These are phyloP conservation scores for Alternaria infectoria DNA, from an alignment of 2,329 filamentous ascomycete species.

Conservation along the genomic window DNA sequence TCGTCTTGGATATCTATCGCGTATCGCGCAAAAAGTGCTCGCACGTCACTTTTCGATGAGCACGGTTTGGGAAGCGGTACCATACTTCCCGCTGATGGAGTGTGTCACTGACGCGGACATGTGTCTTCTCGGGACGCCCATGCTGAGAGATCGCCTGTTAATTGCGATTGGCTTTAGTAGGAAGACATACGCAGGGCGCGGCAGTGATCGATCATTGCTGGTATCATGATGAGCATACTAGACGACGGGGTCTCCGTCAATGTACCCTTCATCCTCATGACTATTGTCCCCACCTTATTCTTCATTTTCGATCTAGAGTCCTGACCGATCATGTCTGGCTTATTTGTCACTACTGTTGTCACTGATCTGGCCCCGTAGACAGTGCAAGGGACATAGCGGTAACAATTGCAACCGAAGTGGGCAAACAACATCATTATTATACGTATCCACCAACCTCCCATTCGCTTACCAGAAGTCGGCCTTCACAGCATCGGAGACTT, in stretches of 20 bases:
- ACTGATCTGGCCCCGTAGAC: not conserved
- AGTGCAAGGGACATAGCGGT: not conserved
- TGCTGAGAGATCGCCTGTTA: conserved; percentile 13
- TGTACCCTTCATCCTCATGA: not conserved
- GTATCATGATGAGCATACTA: not conserved
- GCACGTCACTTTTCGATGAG: conserved; percentile 36
- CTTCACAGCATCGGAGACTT: not conserved
- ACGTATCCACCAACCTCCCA: not conserved
- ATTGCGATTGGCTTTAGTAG: conserved; percentile 17
- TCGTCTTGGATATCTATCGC: conserved; percentile 36
- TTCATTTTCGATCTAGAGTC: not conserved
- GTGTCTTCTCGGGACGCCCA: conserved; percentile 23
- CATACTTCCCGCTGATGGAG: not conserved
- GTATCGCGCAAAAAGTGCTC: conserved; percentile 32
- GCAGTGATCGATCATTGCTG: not conserved
- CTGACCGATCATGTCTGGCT: not conserved
- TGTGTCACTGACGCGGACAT: not conserved
- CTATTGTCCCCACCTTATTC: not conserved
- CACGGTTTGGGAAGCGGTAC: conserved; percentile 26
- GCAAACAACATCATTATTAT: not conserved
- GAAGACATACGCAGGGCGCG: conserved; percentile 7
- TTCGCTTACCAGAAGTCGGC: not conserved
- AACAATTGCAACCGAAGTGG: not conserved
- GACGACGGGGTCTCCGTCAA: not conserved
- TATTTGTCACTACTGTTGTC: not conserved